Evolutionary conservation across 108 stramenopile species (phyloP).

Genomic region (Nitzschia inconspicua): DNA sequence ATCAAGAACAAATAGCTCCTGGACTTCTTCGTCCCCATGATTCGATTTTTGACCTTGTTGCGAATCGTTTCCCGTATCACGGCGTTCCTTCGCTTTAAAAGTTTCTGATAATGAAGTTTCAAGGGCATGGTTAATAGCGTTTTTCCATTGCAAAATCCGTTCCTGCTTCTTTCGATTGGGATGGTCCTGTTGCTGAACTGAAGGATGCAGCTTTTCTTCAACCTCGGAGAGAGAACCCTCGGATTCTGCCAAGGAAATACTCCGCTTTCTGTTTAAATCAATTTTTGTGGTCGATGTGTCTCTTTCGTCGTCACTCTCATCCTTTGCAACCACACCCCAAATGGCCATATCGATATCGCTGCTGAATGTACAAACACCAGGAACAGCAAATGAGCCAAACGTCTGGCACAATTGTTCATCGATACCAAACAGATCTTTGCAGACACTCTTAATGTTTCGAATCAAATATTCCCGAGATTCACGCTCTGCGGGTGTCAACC

Average conservation of each 20-base stretch:
- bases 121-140: constrained; percentile 26
- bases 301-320: constrained; percentile 2
- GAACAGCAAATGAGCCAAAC: constrained; percentile 78
- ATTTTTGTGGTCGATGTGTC: not conserved
- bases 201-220: not conserved
- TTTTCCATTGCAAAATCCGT: constrained; percentile 30
- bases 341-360: constrained; percentile 77
- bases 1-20: constrained; percentile 61
- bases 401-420: constrained; percentile 19
- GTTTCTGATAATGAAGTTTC: too few species aligned
- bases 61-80: too few species aligned
- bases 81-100: too few species aligned
- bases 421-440: constrained; percentile 12
- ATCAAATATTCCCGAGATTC: constrained; percentile 41
- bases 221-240: not conserved
- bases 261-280: not conserved
- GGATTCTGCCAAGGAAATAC: too few species aligned
- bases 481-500: constrained; percentile 44
- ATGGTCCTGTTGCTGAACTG: not conserved
- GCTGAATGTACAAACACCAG: constrained; percentile 59
- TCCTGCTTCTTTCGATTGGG: constrained; percentile 9
- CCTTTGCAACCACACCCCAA: constrained; percentile 56
- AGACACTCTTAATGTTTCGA: constrained; percentile 28
- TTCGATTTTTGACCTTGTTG: constrained; percentile 5
- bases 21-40: constrained; percentile 1